Conservation (phyloP, 495 filamentous ascomycete species). For the Aspergillus incahuasiensis region DNA sequence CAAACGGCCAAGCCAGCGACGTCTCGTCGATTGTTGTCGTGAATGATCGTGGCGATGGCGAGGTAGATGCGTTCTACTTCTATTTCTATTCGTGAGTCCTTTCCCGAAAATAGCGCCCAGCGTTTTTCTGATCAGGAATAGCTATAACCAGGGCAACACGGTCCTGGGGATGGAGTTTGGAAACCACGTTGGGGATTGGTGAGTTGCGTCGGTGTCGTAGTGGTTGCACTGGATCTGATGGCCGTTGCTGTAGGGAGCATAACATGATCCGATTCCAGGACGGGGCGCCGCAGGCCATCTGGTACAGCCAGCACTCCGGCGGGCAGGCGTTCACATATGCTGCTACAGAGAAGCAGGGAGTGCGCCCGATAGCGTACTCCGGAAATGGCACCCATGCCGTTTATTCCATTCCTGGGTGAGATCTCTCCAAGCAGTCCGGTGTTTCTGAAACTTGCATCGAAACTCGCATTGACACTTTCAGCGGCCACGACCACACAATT, state of each 20-base stretch:
- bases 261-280: conserved; percentile 64
- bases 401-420: conserved; percentile 50
- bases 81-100: conserved; percentile 58
- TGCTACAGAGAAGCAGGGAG: conserved; percentile 48
- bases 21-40: conserved; percentile 48
- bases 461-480: conserved; percentile 11
- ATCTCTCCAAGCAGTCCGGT: too few relatives aligned
- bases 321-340: conserved; percentile 61
- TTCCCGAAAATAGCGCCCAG: neutral
- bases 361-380: conserved; percentile 49
- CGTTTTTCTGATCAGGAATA: conserved; percentile 13
- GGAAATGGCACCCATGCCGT: conserved; percentile 56
- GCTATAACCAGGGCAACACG: conserved; percentile 47
- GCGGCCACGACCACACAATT: conserved; percentile 56
- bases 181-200: conserved; percentile 63
- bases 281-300: conserved; percentile 52
- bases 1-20: conserved; percentile 44
- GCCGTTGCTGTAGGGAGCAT: conserved; percentile 46
- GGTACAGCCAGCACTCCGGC: conserved; percentile 59
- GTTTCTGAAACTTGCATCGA: too few relatives aligned
- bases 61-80: conserved; percentile 63
- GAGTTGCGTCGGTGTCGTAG: neutral
- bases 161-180: conserved; percentile 51
- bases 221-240: neutral
- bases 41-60: conserved; percentile 49